Conservation (phyloP, 345 rosid genomes). For the Clausena lansium region DNA sequence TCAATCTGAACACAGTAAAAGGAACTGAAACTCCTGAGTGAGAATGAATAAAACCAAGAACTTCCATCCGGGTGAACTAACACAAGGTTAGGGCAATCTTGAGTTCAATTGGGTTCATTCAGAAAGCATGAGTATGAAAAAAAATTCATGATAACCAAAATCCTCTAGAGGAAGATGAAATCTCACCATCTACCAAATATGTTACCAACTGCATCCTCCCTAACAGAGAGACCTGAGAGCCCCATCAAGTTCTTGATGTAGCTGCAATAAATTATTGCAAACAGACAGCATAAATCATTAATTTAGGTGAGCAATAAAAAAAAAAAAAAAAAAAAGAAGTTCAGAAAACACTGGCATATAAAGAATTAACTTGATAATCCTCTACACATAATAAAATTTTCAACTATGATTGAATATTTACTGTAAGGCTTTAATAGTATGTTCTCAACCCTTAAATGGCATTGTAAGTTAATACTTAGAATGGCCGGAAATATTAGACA, state of each 20-base stretch:
- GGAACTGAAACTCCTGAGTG: not conserved
- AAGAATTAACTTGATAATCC: not conserved
- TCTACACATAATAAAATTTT: not conserved
- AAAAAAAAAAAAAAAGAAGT: not conserved
- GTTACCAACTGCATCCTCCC: constrained; percentile 96
- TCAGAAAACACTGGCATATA: not conserved
- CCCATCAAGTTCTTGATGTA: constrained; percentile 76
- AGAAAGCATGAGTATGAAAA: not conserved
- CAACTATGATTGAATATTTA: not conserved
- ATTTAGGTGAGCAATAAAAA: not conserved
- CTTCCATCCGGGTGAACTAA: not conserved
- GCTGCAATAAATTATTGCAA: constrained; percentile 37
- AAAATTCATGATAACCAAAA: constrained; percentile 8
- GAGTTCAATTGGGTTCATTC: not conserved
- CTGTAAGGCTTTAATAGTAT: not conserved
- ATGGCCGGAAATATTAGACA: not conserved
- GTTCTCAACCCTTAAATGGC: not conserved
- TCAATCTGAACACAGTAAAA: not conserved
- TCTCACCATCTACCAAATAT: constrained; percentile 90
- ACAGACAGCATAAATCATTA: not conserved
- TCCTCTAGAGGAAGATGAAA: not conserved
- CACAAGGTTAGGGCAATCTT: not conserved
- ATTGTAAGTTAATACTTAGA: not conserved
- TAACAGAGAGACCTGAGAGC: constrained; percentile 67
- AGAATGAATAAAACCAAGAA: not conserved